Evolutionary conservation across 768 basidiomycete genomes (phyloP).

Genomic region (Phanerochaete carnosa): DNA sequence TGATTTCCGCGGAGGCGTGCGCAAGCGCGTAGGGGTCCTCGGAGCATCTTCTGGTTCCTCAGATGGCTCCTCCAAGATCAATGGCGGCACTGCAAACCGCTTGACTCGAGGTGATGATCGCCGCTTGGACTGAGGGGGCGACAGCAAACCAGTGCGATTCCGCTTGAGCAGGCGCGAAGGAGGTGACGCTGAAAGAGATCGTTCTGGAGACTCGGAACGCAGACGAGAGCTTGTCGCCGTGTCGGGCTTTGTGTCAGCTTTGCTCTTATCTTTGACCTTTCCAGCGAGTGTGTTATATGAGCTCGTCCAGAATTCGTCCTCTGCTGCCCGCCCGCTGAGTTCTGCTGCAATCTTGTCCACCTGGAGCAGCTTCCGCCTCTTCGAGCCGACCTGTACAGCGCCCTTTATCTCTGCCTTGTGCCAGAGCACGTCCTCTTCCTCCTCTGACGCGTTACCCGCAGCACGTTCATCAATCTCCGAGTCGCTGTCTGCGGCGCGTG

Average conservation of each 20-base stretch:
- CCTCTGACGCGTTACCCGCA: constrained; percentile 31
- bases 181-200: constrained; percentile 28
- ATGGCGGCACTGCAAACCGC: constrained; percentile 11
- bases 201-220: constrained; percentile 17
- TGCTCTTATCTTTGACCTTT: constrained; percentile 4
- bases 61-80: constrained; percentile 5
- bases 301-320: constrained; percentile 29
- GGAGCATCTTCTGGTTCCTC: background rate
- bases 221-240: constrained; percentile 6
- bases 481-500: constrained; percentile 45
- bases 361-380: constrained; percentile 22
- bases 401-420: constrained; percentile 19
- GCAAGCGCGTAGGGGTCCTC: constrained; percentile 19
- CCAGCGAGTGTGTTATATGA: background rate
- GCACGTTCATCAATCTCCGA: constrained; percentile 20
- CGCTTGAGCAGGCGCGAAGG: constrained; percentile 22
- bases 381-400: constrained; percentile 22
- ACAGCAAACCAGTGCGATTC: constrained; percentile 40
- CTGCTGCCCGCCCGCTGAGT: constrained; percentile 20
- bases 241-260: background rate
- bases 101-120: constrained; percentile 22
- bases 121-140: constrained; percentile 65
- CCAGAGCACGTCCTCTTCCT: constrained; percentile 29
- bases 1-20: constrained; percentile 34
- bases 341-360: constrained; percentile 26